A percentile compares a stretch with the other conserved stretches of the same genome.
These are phyloP conservation scores for Phialocephala sp. DNA, from an alignment of 2,329 filamentous ascomycete genomes.

Conservation along the genomic window DNA sequence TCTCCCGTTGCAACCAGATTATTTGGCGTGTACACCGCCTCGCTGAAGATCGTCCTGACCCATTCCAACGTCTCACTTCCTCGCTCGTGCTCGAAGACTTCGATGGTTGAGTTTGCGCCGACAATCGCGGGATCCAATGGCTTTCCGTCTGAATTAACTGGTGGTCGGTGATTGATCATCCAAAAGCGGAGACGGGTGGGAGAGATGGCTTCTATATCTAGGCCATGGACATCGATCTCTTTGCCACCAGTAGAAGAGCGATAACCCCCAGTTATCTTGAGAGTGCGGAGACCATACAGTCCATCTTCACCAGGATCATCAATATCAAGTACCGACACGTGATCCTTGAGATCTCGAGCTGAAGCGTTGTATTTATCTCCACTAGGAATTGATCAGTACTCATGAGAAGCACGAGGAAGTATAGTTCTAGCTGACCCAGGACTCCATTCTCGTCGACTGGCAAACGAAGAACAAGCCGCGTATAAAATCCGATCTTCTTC, in stretches of 20 bases:
- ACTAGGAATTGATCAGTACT: slow-evolving; percentile 8
- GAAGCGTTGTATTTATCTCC: slow-evolving; percentile 29
- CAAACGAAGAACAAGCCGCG: slow-evolving; percentile 27
- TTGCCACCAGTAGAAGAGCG: slow-evolving; percentile 13
- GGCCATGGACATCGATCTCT: slow-evolving; percentile 40
- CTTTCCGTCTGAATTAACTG: slow-evolving; percentile 36
- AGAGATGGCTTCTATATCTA: slow-evolving; percentile 39
- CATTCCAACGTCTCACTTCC: slow-evolving; percentile 34
- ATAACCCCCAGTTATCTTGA: slow-evolving; percentile 26
- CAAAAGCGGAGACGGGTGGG: slow-evolving; percentile 37
- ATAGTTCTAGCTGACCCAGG: slow-evolving; percentile 21
- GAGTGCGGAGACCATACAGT: slow-evolving; percentile 21
- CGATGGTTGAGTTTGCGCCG: slow-evolving; percentile 44
- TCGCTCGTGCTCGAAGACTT: slow-evolving; percentile 41
- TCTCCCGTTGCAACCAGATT: slow-evolving; percentile 38
- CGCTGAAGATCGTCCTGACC: slow-evolving; percentile 40
- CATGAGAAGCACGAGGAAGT: neutral
- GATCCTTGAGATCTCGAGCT: slow-evolving; percentile 24
- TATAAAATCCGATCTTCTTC: slow-evolving; percentile 29
- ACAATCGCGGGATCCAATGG: slow-evolving; percentile 35
- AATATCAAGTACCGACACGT: slow-evolving; percentile 31
- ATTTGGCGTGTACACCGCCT: slow-evolving; percentile 42
- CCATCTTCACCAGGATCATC: slow-evolving; percentile 27
- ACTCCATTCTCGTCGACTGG: slow-evolving; percentile 24
- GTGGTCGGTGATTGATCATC: slow-evolving; percentile 42